Evolutionary conservation across 768 basidiomycete genomes (phyloP), one percentile per base, ranked within the genome.

Genomic region (Xerocomellus intermedius): DNA sequence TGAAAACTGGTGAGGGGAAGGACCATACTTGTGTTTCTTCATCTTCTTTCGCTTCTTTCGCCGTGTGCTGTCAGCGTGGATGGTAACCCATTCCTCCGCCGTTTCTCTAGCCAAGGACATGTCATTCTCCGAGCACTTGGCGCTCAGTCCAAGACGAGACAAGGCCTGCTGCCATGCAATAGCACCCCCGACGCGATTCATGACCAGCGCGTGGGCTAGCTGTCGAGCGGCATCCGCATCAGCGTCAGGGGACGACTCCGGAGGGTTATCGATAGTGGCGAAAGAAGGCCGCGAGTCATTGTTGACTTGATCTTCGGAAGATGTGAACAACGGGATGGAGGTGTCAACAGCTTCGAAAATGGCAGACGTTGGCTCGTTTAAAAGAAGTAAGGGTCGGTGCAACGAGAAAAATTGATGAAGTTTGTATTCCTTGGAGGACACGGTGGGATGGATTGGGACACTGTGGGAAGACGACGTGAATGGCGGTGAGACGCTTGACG

Each of bases 41-140:
- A 96, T 96, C 85, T 95, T 96, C 84, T 85, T 89, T 78, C 84
- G 78, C 63, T 84, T 80, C 79, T 94, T 94, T 71, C 91, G 82
- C 77, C 86, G 89, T 28, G 83, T 84, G 62, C 91, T 92, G 63
- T 93, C 91, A 74, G 90, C 77, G 68, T 84, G 71, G 16, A 90
- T 79, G 42, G 82, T 79, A 60, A 83, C 79, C 79, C 80, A 86
- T 55, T 83, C 82, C 67, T 78, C 79, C 16, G 83, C 79, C 61
- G 78, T 73, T 61, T 82, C 76, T 54, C 79, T 77, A 49, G 80
- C 80, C 67, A 79, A 72, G 51, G 76, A 75, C 42, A 81, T 75
- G 52, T 79, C 77, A 41, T 78, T 76, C 39, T 76, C 75, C n/a
- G 79, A 79, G 61, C 72, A 69, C 42, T 77, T 73, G 32, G 79